These are phyloP conservation scores for Penicillium cataractarum DNA, from an alignment of 495 filamentous ascomycete genomes.

Conservation along the genomic window DNA sequence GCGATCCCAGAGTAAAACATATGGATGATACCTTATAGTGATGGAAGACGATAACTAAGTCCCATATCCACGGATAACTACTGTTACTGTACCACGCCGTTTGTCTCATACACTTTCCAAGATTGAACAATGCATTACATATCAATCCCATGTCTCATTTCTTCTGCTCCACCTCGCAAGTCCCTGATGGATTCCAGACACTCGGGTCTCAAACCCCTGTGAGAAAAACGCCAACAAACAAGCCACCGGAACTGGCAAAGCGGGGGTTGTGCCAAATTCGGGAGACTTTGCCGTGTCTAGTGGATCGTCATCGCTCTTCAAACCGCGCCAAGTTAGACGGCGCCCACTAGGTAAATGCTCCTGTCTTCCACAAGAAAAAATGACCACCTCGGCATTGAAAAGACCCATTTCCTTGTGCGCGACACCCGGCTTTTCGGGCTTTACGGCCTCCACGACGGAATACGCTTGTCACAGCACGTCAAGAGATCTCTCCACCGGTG, in stretches of 20 bases:
- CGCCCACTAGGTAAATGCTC: conserved; percentile 9
- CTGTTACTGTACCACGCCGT: no score
- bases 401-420: conserved; percentile 3
- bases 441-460: neutral
- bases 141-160: conserved; percentile 4
- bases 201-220: neutral
- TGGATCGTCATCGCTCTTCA: conserved; percentile 9
- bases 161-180: neutral
- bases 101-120: neutral
- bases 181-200: conserved; percentile 1
- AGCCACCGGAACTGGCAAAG: neutral
- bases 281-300: conserved; percentile 7
- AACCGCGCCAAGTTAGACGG: neutral
- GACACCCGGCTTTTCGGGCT: neutral
- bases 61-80: neutral
- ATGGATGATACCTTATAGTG: neutral
- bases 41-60: neutral
- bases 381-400: neutral
- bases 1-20: neutral
- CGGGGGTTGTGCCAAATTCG: conserved; percentile 14
- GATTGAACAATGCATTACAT: neutral
- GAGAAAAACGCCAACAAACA: neutral
- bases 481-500: neutral
- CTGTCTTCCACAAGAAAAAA: neutral
- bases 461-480: neutral